Conservation (phyloP, 192 early-diverging fungal species). For the Podila verticillata region DNA sequence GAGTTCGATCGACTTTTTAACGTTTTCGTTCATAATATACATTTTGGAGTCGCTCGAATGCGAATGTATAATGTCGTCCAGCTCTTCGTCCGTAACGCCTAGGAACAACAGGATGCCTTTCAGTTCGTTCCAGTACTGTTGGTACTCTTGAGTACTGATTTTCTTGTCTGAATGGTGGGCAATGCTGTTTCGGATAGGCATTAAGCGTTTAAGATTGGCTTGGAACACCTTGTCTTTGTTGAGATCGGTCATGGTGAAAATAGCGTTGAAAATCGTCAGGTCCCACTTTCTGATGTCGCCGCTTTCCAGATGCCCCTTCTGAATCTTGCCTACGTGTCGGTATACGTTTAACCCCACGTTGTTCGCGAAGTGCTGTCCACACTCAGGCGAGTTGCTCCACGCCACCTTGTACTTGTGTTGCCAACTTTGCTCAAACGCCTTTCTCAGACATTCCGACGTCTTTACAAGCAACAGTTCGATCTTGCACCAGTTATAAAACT, state of each 20-base stretch:
- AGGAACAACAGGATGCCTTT: conserved; percentile 38
- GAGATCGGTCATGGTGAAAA: conserved; percentile 42
- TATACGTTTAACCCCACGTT: conserved; percentile 23
- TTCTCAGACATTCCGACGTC: conserved; percentile 38
- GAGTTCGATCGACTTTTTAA: conserved; percentile 38
- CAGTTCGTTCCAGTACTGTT: conserved; percentile 37
- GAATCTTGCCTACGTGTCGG: conserved; percentile 36
- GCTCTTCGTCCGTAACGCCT: conserved; percentile 39
- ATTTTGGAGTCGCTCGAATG: conserved; percentile 42
- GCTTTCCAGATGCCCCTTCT: conserved; percentile 31
- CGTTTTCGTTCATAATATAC: conserved; percentile 38
- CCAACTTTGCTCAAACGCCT: conserved; percentile 37
- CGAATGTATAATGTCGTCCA: conserved; percentile 41
- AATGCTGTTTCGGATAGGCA: conserved; percentile 38
- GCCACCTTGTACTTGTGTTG: conserved; percentile 31
- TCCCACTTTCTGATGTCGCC: conserved; percentile 39
- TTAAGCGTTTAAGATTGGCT: conserved; percentile 35
- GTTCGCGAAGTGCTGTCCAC: conserved; percentile 33
- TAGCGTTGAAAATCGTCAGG: conserved; percentile 30
- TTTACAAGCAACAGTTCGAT: conserved; percentile 40
- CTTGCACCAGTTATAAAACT: conserved; percentile 38
- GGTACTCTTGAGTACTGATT: conserved; percentile 38
- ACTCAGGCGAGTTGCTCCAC: conserved; percentile 38
- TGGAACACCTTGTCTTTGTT: conserved; percentile 37
- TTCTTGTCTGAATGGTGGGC: conserved; percentile 42